Percentiles rank a stretch among this genome's conserved stretches.
Conservation (phyloP, 1,284 basidiomycete genomes). For the Rhodotorula sp. region DNA sequence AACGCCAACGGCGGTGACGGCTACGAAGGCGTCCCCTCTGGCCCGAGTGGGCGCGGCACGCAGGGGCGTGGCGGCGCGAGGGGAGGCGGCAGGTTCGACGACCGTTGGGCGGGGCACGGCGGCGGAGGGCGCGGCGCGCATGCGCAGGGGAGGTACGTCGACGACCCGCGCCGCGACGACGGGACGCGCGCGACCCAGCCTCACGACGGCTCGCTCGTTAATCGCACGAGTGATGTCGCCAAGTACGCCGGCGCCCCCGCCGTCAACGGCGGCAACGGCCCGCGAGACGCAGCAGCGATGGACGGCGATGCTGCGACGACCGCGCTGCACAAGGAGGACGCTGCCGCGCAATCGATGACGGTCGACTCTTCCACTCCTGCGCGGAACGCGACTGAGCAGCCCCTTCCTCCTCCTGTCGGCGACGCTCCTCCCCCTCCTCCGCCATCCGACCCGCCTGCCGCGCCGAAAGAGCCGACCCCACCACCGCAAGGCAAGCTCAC, state of each 20-base stretch:
- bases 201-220: constrained; percentile 1
- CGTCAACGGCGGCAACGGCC: background rate
- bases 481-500: constrained; percentile 26
- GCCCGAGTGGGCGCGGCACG: constrained; percentile 4
- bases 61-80: constrained; percentile 12
- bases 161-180: background rate
- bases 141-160: background rate
- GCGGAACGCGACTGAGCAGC: constrained; percentile 6
- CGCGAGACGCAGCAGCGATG: constrained; percentile 3
- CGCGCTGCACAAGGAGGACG: background rate
- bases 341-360: constrained; percentile 10
- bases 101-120: constrained; percentile 58
- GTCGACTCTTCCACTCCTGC: constrained; percentile 17
- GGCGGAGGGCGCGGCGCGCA: background rate
- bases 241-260: background rate
- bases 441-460: constrained; percentile 64
- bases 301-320: constrained; percentile 5
- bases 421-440: constrained; percentile 51
- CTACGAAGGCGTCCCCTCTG: constrained; percentile 14
- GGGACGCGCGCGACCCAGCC: background rate
- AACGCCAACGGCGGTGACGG: too few relatives aligned
- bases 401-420: constrained; percentile 49
- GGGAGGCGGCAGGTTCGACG: constrained; percentile 51
- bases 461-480: constrained; percentile 60
- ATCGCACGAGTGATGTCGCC: background rate